A percentile compares a stretch with the other conserved stretches of the same genome.
These are phyloP conservation scores for Zopfia rhizophila DNA, from an alignment of 2,329 filamentous ascomycete species.

Conservation along the genomic window DNA sequence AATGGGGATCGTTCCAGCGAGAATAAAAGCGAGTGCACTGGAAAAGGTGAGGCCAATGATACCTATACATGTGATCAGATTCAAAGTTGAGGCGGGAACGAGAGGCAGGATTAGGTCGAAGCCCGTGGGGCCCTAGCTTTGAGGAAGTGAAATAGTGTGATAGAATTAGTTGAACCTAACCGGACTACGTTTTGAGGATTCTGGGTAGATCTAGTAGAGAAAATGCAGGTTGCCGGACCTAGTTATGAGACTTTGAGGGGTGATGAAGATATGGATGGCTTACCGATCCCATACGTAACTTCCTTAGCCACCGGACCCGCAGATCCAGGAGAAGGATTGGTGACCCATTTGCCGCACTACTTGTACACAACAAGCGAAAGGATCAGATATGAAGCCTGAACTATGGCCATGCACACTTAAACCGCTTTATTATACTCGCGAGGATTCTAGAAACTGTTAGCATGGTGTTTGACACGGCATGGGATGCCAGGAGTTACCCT, in stretches of 20 bases:
- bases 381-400: slow-evolving; percentile 66
- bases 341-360: slow-evolving; percentile 71
- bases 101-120: no score
- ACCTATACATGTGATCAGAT: slow-evolving; percentile 4
- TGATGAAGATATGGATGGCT: background rate
- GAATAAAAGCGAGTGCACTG: slow-evolving; percentile 59
- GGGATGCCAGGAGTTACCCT: slow-evolving; percentile 34
- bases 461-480: background rate
- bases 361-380: slow-evolving; percentile 70
- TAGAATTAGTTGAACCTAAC: no score
- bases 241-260: no score
- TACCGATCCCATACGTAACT: slow-evolving; percentile 68
- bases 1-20: slow-evolving; percentile 65
- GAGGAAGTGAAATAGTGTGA: no score
- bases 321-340: slow-evolving; percentile 69
- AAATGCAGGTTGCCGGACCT: no score
- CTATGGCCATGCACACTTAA: slow-evolving; percentile 67
- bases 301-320: slow-evolving; percentile 70
- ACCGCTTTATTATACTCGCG: slow-evolving; percentile 70
- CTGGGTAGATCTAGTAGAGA: no score
- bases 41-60: slow-evolving; percentile 65
- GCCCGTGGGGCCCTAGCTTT: no score
- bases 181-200: no score
- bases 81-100: background rate
- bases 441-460: slow-evolving; percentile 51